Evolutionary conservation across 371 early-diverging fungal genomes (phyloP), one percentile per base, ranked within the genome.

Genomic region (Apophysomyces variabilis): DNA sequence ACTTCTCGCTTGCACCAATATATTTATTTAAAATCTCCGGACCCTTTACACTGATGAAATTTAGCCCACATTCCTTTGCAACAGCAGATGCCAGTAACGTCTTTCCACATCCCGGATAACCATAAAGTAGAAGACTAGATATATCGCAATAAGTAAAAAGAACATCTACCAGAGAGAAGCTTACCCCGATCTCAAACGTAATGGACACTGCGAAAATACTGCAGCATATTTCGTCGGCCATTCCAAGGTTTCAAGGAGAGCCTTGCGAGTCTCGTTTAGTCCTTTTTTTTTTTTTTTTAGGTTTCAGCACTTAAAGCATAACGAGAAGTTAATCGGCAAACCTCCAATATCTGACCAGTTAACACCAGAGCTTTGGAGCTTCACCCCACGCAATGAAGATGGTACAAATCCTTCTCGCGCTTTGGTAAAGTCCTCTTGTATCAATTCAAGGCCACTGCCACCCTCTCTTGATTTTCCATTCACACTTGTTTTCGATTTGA

Each of bases 21-120:
- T 96, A 99, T 85, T 97, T 99, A 82, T 93, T 97, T 38, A 99
- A 75, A 35, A 99, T 78, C 72, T 99, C 98, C 0, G 98, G 98
- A 14, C 98, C 98, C 74, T 97, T 96, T 63, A 97, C 95, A 67
- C 92, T 91, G 67, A 98, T 95, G 74, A 99, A 97, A 73, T 97
- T 96, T 57, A 95, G 84, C 1, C 94, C 92, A 71, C 93, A 95
- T 77, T 93, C 93, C 65, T 92, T 91, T 11, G 96, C 94, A 9
- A 97, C 94, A 0, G 98, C 98, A 14, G 93, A 92, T 7, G 98
- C 97, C 36, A 99, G 78, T 69, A 99, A 70, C 0, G 99, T 98
- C 74, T 96, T 96, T 43, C 96, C 96, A 71, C 93, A 93, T 59
- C 96, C 96, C 14, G 99, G 98, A 64, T 91, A 96, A 12, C 99